Base-by-base conservation (phyloP, 2,329 filamentous ascomycete species). In the Parastagonospora nodorum region DNA sequence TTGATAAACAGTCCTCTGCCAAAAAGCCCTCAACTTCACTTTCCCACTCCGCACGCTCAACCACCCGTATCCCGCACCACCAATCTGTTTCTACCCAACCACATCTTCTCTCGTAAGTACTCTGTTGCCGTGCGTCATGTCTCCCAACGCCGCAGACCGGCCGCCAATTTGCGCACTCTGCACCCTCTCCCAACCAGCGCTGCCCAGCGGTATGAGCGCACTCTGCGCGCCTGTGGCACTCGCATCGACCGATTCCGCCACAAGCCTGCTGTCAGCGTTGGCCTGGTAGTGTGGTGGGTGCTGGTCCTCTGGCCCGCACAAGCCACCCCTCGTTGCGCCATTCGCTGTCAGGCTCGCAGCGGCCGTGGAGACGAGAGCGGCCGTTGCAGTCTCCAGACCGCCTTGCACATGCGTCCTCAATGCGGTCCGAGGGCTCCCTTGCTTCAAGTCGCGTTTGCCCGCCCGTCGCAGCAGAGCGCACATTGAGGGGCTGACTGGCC, bases 301-400 rank as follows among this genome's bases (percentile, higher is more conserved):
- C 16, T 40, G 44, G 53, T 53, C 52, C 51, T 53, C 56, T 49
- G 53, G 58, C 54, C 61, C 59, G 60, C 57, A 48, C 54, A 55
- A 57, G 49, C 56, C 60, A 58, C 64, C 63, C 66, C 65, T 71
- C 62, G 61, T 60, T 65, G 58, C 64, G 57, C 63, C 58, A 50
- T 61, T 56, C 39, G 54, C 51, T 55, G 51, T 51, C 45, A 50
- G 45, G 39, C 50, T 52, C 45, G 39, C 30, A 27, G 19, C 10
- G 14, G 24, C 49, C 54, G 49, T 54, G 53, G 51, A 58, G 54
- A 59, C 65, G 53, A 58, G 57, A 50, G 50, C 55, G 53, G 54
- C 55, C 55, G 48, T 43, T 44, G 35, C 30, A 55, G 47, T 37
- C 45, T 46, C 19, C 11, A 19, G 14, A 16, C 9, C 16, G 8